Conservation (phyloP, 2,329 filamentous ascomycete species). For the Rhytidhysteron rufulum region DNA sequence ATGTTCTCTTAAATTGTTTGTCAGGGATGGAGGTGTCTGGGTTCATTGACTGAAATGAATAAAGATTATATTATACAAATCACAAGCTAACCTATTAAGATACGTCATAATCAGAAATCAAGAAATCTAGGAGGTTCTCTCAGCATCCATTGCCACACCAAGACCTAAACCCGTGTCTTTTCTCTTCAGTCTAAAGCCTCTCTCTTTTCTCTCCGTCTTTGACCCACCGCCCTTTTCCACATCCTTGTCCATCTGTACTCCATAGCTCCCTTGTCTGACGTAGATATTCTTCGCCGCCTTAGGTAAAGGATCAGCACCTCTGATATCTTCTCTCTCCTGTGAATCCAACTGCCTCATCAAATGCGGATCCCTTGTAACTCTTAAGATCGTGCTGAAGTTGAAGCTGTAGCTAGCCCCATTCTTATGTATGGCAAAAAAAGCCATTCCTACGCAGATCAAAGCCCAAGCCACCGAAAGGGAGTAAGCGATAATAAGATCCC, state of each 20-base stretch:
- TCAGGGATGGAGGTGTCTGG: too few species aligned
- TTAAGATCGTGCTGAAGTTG: neutral
- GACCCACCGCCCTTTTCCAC: neutral
- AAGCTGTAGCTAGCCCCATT: neutral
- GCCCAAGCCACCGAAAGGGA: neutral
- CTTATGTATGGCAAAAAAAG: neutral
- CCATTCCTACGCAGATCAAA: neutral
- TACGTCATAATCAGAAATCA: too few species aligned
- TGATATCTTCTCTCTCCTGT: neutral
- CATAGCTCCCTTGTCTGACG: neutral
- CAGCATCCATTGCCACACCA: too few species aligned
- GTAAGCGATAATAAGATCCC: slow-evolving; percentile 1
- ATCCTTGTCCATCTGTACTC: neutral
- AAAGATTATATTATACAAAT: too few species aligned
- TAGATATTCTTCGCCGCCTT: neutral
- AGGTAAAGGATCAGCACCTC: neutral
- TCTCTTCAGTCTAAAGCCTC: too few species aligned
- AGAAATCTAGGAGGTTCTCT: too few species aligned
- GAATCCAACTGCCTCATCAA: neutral
- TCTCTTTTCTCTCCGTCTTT: too few species aligned
- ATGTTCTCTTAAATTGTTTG: too few species aligned
- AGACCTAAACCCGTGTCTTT: neutral
- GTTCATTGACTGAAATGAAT: too few species aligned
- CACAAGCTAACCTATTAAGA: too few species aligned
- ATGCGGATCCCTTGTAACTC: neutral